These are phyloP conservation scores for Zymoseptoria tritici DNA, from an alignment of 2,329 filamentous ascomycete species.

Conservation along the genomic window DNA sequence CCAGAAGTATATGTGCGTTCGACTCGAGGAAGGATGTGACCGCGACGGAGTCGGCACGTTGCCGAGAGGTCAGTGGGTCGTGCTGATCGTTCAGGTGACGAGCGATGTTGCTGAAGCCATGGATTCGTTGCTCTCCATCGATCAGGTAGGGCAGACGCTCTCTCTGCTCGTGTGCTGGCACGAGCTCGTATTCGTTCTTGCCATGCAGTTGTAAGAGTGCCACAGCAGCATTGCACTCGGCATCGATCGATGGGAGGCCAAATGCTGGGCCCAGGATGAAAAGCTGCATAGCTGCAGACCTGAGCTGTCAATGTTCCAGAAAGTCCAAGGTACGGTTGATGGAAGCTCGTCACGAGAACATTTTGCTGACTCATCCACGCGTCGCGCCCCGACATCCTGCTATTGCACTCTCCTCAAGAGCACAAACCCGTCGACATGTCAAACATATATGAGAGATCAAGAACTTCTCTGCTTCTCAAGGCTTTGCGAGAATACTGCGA, in stretches of 20 bases:
- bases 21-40: conserved; percentile 55
- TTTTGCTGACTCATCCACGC: not conserved
- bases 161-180: conserved; percentile 48
- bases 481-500: no score
- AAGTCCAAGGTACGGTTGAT: not conserved
- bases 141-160: conserved; percentile 35
- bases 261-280: conserved; percentile 90
- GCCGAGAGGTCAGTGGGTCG: not conserved
- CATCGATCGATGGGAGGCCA: conserved; percentile 79
- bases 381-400: no score
- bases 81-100: conserved; percentile 41
- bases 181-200: conserved; percentile 54
- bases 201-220: conserved; percentile 61
- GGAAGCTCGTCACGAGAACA: not conserved
- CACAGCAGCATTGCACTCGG: conserved; percentile 79
- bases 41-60: conserved; percentile 36
- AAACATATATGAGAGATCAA: no score
- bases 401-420: no score
- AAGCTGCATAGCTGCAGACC: conserved; percentile 48
- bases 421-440: no score
- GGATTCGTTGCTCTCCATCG: conserved; percentile 49
- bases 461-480: no score
- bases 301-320: not conserved
- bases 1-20: conserved; percentile 68
- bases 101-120: conserved; percentile 56